A percentile compares a stretch with the other conserved stretches of the same genome.
Conservation (phyloP, 1,284 basidiomycete genomes). For the Cutaneotrichosporon sp. region DNA sequence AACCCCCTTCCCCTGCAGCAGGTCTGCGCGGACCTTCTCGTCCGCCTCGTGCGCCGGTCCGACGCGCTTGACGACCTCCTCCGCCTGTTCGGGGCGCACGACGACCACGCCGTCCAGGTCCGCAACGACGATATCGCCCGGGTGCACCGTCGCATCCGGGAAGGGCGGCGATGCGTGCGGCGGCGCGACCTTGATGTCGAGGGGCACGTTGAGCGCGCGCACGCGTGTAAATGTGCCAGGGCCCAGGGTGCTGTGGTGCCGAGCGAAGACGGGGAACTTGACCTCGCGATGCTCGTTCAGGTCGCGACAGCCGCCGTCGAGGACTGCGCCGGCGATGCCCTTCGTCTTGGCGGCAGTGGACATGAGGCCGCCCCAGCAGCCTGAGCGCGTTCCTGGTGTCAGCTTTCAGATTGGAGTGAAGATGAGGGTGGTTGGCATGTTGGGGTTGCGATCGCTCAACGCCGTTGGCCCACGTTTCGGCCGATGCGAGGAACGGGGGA, state of each 20-base stretch:
- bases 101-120: constrained; percentile 89
- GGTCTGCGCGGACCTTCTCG: constrained; percentile 68
- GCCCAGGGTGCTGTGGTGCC: constrained; percentile 55
- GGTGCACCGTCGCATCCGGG: constrained; percentile 59
- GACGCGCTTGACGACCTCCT: constrained; percentile 61
- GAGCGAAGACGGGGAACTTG: constrained; percentile 42
- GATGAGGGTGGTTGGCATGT: not conserved
- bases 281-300: constrained; percentile 48
- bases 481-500: not conserved
- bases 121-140: constrained; percentile 77
- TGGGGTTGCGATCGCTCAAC: not conserved
- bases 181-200: constrained; percentile 55
- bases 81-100: constrained; percentile 59
- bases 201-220: constrained; percentile 67
- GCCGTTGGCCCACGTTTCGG: not conserved
- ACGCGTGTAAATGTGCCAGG: constrained; percentile 83
- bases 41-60: constrained; percentile 63
- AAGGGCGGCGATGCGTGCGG: constrained; percentile 12
- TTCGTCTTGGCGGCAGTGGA: constrained; percentile 48
- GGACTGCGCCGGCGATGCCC: constrained; percentile 47
- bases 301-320: constrained; percentile 51
- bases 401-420: not conserved
- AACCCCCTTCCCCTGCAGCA: constrained; percentile 67
- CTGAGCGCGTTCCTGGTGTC: constrained; percentile 28
- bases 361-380: constrained; percentile 51